phyloP scores from a whole-genome alignment of 805 yeast species.

The Scheffersomyces coipomensis region DNA sequence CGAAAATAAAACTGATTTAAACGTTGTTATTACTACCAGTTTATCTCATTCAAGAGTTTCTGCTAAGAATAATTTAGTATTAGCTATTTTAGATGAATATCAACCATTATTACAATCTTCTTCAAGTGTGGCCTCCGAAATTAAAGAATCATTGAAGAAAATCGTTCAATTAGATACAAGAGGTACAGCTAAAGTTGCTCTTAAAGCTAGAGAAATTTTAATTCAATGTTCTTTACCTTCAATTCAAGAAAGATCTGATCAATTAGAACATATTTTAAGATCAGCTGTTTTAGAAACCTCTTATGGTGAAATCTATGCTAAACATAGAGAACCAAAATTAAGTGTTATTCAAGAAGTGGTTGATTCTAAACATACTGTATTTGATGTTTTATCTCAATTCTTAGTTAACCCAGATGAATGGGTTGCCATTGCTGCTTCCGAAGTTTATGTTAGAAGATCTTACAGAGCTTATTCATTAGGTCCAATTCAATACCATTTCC shows the following conservation, averaged over 20 bases:
- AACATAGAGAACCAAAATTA: slow-evolving; percentile 79
- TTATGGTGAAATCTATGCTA: slow-evolving; percentile 79
- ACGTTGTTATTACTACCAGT: slow-evolving; percentile 67
- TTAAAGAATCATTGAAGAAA: slow-evolving; percentile 70
- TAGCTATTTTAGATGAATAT: slow-evolving; percentile 81
- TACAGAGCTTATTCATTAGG: slow-evolving; percentile 93
- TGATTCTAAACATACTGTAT: slow-evolving; percentile 93
- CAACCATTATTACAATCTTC: slow-evolving; percentile 75
- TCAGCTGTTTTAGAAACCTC: slow-evolving; percentile 86
- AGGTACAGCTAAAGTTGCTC: slow-evolving; percentile 87
- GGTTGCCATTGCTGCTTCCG: slow-evolving; percentile 94
- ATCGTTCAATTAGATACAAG: slow-evolving; percentile 89
- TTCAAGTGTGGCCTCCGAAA: slow-evolving; percentile 62
- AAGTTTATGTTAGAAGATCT: slow-evolving; percentile 94
- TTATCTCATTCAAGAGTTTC: slow-evolving; percentile 92
- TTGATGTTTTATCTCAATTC: slow-evolving; percentile 93
- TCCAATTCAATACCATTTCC: slow-evolving; percentile 61
- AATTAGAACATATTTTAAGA: slow-evolving; percentile 91
- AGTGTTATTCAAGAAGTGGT: slow-evolving; percentile 85
- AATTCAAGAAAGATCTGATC: slow-evolving; percentile 92
- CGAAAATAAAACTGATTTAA: slow-evolving; percentile 73
- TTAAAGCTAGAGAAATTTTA: slow-evolving; percentile 93
- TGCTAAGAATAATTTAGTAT: slow-evolving; percentile 84
- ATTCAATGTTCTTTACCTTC: slow-evolving; percentile 98
- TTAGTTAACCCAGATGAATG: slow-evolving; percentile 79